Evolutionary conservation across 2,329 filamentous ascomycete genomes (phyloP).

Genomic region (Calonectria fujianensis): DNA sequence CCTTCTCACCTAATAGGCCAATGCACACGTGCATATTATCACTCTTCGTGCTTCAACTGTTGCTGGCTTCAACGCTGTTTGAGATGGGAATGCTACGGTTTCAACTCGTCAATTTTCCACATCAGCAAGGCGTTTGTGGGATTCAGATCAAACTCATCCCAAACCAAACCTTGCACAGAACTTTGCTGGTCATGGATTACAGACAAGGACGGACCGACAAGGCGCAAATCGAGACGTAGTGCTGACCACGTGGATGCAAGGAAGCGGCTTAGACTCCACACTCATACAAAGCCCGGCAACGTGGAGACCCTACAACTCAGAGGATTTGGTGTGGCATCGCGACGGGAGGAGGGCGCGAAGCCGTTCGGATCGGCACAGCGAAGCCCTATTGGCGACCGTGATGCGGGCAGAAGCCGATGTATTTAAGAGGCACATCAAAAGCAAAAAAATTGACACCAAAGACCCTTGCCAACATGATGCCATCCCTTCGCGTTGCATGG

Average conservation of each 20-base stretch:
- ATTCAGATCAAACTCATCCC: background rate
- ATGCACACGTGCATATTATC: background rate
- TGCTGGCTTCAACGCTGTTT: background rate
- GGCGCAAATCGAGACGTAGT: background rate
- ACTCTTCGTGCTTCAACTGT: background rate
- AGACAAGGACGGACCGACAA: background rate
- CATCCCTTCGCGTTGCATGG: background rate
- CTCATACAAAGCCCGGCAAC: background rate
- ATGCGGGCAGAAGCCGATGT: background rate
- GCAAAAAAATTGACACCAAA: background rate
- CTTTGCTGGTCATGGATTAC: background rate
- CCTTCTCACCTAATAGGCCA: background rate
- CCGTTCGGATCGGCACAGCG: background rate
- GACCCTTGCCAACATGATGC: background rate
- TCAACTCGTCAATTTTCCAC: background rate
- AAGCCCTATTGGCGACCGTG: background rate
- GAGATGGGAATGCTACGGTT: background rate
- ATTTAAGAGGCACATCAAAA: background rate
- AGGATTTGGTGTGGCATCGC: background rate
- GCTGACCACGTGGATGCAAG: conserved; percentile 5
- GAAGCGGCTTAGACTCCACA: background rate
- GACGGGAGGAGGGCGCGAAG: background rate
- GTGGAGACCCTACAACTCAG: conserved; percentile 1
- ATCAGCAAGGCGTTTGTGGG: background rate
- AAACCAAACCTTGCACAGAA: background rate